Evolutionary conservation across 1,284 basidiomycete species (phyloP).

Genomic region (Cryptococcus hybrid): DNA sequence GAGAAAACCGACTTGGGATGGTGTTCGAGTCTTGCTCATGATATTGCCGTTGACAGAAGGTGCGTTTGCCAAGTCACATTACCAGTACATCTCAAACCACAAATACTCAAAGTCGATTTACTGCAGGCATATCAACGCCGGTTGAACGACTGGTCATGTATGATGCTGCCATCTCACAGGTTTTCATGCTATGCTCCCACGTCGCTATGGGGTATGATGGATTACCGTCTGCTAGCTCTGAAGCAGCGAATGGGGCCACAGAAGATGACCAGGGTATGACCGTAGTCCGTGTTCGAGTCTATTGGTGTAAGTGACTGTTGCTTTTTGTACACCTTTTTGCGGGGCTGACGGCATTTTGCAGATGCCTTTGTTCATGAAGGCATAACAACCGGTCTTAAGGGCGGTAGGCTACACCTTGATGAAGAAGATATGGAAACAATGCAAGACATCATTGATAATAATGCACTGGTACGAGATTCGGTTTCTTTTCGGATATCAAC

Average conservation of each 20-base stretch:
- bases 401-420: conserved; percentile 65
- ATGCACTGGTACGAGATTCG: conserved; percentile 43
- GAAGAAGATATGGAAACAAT: conserved; percentile 69
- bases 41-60: conserved; percentile 77
- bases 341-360: conserved; percentile 7
- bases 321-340: background rate
- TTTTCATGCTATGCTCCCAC: conserved; percentile 66
- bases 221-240: conserved; percentile 45
- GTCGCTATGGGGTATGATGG: conserved; percentile 56
- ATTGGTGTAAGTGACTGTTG: conserved; percentile 60
- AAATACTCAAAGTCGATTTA: background rate
- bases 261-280: conserved; percentile 52
- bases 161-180: conserved; percentile 62
- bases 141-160: conserved; percentile 62
- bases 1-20: conserved; percentile 80
- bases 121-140: conserved; percentile 54
- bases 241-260: conserved; percentile 26
- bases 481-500: conserved; percentile 41
- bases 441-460: conserved; percentile 60
- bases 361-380: conserved; percentile 71
- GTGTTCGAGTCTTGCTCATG: conserved; percentile 71
- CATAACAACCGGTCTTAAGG: conserved; percentile 70
- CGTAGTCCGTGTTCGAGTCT: conserved; percentile 67
- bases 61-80: conserved; percentile 44
- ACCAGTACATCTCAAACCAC: background rate